Base-by-base conservation (phyloP, 139 green algal genomes). In the Chlamydomonas sp. region DNA sequence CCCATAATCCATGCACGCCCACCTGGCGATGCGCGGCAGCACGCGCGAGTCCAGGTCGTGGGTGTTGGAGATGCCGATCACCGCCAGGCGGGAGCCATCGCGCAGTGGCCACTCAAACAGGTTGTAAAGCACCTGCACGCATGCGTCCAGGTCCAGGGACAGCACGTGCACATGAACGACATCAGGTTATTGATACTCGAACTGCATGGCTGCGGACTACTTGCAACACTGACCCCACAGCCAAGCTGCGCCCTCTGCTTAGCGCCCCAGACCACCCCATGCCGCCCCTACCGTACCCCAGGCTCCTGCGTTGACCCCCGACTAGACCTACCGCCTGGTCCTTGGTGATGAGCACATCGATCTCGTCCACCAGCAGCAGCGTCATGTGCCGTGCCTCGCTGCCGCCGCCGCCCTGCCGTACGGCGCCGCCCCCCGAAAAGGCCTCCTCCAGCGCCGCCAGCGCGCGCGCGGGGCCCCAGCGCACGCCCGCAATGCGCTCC, bases 21-120 rank as follows among this genome's bases (percentile, higher is more conserved):
- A 91, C 91, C 91, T 95, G 49, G 87, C 91, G 77, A 99, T 99
- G 85, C 95, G 93, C 6, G 96, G 97, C 85, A 99, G 95, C 67
- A 99, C 93, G 4, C 98, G 93, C 90, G 99, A 95, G 12, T 98
- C 97, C 59, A 99, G 93, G 93, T 99, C 97, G 84, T 99, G 96
- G 0, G 98, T 99, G 94, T 99, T 99, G 79, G 97, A 97, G 78
- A 99, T 98, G 85, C 97, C 97, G 61, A 99, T 96, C 57, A 99
- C 94, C 9, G 91, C 93, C 69, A 99, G 91, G 14, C 93, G 91
- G 12, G 92, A 90, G 82, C 94, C 92, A 60, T 88, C 79, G 62
- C 89, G 89, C 58, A 86, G 89, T 10, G 96, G 96, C 98, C 98
- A 99, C 77, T 99, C 96, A 88, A 99, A 99, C 85, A 99, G 90